These are phyloP conservation scores for Oropetium thomaeum DNA, from an alignment of 176 grass and related monocot genomes.

Conservation along the genomic window DNA sequence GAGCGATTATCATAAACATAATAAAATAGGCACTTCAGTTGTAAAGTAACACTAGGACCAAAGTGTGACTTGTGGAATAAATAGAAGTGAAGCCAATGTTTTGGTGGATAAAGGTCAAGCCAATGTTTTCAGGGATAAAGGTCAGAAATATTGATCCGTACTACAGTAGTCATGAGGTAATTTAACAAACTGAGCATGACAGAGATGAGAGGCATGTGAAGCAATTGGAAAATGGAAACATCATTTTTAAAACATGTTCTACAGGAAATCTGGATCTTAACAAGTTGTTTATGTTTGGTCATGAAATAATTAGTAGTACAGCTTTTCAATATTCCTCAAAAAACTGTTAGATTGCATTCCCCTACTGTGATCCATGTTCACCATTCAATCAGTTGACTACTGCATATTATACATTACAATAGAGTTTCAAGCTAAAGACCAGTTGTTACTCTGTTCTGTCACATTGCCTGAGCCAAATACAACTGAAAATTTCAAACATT, in stretches of 20 bases:
- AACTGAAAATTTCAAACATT: neutral
- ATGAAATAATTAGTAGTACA: neutral
- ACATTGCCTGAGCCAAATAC: neutral
- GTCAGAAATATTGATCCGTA: neutral
- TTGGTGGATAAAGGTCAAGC: no score
- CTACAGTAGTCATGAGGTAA: neutral
- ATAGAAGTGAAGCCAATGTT: neutral
- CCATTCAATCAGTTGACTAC: neutral
- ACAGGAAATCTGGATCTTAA: neutral
- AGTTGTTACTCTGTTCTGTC: neutral
- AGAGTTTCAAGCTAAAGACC: neutral
- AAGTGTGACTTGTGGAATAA: neutral
- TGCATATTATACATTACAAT: neutral
- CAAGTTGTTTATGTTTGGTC: no score
- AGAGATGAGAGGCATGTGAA: conserved; percentile 4
- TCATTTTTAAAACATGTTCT: neutral
- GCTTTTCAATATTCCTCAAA: no score
- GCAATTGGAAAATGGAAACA: neutral
- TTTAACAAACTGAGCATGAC: conserved; percentile 12
- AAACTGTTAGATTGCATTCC: no score
- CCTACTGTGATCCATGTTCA: no score
- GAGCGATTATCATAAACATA: conserved; percentile 18
- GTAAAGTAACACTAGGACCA: neutral
- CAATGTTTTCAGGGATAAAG: neutral
- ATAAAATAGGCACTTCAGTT: conserved; percentile 24